A percentile compares a stretch with the other conserved stretches of the same genome.
These are phyloP conservation scores for Setaria viridis DNA, from an alignment of 202 grass and related monocot genomes.

Conservation along the genomic window DNA sequence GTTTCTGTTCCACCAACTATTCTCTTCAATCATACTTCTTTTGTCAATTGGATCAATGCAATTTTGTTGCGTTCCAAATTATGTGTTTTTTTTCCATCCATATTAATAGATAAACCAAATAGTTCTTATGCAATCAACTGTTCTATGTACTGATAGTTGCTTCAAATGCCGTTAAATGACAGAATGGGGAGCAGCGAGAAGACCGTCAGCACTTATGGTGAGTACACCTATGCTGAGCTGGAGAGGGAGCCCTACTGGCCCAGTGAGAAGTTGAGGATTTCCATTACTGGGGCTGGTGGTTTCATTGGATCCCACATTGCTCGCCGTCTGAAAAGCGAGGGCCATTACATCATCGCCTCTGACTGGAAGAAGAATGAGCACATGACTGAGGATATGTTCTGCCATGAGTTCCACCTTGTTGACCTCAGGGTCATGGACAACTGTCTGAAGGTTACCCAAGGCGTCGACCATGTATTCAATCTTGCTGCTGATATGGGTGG, in stretches of 20 bases:
- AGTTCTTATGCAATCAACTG: neutral
- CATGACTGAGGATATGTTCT: constrained; percentile 96
- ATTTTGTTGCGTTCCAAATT: neutral
- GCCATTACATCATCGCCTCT: constrained; percentile 83
- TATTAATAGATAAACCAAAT: neutral
- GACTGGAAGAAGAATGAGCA: constrained; percentile 99
- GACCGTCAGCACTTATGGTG: constrained; percentile 61
- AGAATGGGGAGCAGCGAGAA: constrained; percentile 81
- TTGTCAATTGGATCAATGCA: neutral
- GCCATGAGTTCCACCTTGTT: constrained; percentile 90
- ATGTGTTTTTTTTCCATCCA: neutral
- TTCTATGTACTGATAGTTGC: neutral
- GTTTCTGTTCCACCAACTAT: neutral
- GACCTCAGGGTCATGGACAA: constrained; percentile 96
- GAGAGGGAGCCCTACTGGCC: constrained; percentile 88
- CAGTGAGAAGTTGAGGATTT: constrained; percentile 76
- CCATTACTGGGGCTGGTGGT: constrained; percentile 82
- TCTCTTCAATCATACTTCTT: neutral
- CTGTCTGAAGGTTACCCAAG: constrained; percentile 78
- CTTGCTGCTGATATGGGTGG: constrained; percentile 94
- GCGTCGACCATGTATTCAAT: constrained; percentile 83
- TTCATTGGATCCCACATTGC: constrained; percentile 95
- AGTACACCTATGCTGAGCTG: constrained; percentile 76
- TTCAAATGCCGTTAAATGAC: constrained; percentile 11
- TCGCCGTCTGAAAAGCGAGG: constrained; percentile 76